phyloP scores from a whole-genome alignment of 2,329 filamentous ascomycete genomes.

The Kalmusia sp. region DNA sequence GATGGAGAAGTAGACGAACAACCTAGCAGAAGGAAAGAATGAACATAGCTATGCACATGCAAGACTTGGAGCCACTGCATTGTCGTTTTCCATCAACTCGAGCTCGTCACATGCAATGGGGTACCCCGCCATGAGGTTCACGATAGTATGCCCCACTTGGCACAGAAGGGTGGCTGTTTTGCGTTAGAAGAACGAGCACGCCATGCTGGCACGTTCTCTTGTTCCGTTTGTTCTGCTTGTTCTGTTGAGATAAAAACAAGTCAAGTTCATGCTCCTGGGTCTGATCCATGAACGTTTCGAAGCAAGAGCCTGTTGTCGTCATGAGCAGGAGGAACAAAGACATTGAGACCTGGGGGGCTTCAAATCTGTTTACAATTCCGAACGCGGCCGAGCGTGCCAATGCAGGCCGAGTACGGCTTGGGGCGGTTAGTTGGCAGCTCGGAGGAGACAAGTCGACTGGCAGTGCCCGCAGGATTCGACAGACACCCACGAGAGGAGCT shows the following conservation, averaged over 20 bases:
- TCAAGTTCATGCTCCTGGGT: neutral
- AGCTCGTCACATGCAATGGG: too few species aligned
- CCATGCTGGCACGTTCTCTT: neutral
- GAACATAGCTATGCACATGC: too few species aligned
- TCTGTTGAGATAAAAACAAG: neutral
- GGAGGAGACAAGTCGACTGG: neutral
- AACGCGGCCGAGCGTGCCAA: neutral
- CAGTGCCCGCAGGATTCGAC: neutral
- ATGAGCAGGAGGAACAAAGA: neutral
- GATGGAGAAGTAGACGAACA: too few species aligned
- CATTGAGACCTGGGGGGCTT: neutral
- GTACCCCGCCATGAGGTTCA: too few species aligned
- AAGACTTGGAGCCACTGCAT: too few species aligned
- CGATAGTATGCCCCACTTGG: too few species aligned
- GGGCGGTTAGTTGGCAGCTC: neutral
- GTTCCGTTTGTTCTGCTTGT: too few species aligned
- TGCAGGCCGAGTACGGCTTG: neutral
- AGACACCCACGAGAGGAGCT: neutral
- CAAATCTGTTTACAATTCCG: conserved; percentile 1
- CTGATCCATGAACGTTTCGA: neutral
- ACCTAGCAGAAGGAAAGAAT: too few species aligned
- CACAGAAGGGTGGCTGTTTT: too few species aligned
- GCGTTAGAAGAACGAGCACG: neutral
- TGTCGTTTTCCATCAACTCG: too few species aligned
- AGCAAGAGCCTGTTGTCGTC: neutral